Base-by-base conservation (phyloP, 129 eudicot genomes). In the Centrapalus pauciflorus region DNA sequence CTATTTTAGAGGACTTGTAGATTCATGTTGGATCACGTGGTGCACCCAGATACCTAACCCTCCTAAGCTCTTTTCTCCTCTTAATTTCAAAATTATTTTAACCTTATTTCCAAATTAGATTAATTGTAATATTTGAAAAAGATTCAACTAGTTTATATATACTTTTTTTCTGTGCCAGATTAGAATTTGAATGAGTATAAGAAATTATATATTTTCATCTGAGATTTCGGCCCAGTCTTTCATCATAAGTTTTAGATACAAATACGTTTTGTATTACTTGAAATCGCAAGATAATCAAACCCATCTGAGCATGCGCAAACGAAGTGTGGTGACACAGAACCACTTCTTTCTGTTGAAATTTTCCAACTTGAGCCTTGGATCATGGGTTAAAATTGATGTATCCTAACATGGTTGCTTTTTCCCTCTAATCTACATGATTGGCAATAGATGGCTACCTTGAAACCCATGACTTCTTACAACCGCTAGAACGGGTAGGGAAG, bases 391-490 rank as follows among this genome's bases (percentile, higher is more conserved):
- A 9, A 38, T 38, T 38, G 14, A 10, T 10, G 3, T 2, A 38
- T 10, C 2, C 45, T 38, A 38, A 38, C 13, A 5, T 48, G 25
- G 16, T 48, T 48, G 52, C 52, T 46, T 46, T 46, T 9, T 16
- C 3, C 19, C 16, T 48, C 54, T 48, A 48, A 17, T 48, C 54
- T 48, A 48, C 25, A 48, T 37, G 20, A 20, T 11, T 10, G n/a
- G 7, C 7, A 68, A 33, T 29, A 90, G 79, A 74, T 46, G 54
- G 80, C 49, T 76, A 68, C 40, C 76, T 76, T 60, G 76, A 76
- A 60, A 76, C 80, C 2, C 80, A 76, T 61, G 80, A 76, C 65
- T 76, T 76, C 28, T 61, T 76, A 65, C 80, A 76, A 37, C 80
- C 80, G 29, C 38, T 76, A 28, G 80, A 76, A 19, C 49, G 76